A percentile compares a stretch with the other conserved stretches of the same genome.
Evolutionary conservation across 2,329 filamentous ascomycete genomes (phyloP).

Genomic region (Orbilia ellipsospora): DNA sequence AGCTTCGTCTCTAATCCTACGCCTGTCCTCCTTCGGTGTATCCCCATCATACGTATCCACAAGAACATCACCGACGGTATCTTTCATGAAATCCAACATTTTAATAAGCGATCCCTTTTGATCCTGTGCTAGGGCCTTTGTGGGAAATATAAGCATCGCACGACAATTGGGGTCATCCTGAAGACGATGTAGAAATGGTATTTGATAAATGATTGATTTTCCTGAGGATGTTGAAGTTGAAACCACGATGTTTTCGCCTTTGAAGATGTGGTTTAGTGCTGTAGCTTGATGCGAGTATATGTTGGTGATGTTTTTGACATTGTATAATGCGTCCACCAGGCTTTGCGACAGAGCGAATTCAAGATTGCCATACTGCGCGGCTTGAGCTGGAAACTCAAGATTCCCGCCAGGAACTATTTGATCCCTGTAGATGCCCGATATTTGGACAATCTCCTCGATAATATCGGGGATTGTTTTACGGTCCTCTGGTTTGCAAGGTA

Average conservation of each 20-base stretch:
- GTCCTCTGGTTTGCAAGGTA: slow-evolving; percentile 79
- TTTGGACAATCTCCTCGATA: slow-evolving; percentile 78
- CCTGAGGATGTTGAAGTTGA: slow-evolving; percentile 96
- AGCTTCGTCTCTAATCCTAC: slow-evolving; percentile 84
- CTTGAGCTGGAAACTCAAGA: slow-evolving; percentile 86
- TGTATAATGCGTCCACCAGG: slow-evolving; percentile 95
- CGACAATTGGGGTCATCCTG: slow-evolving; percentile 80
- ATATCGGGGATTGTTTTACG: slow-evolving; percentile 85
- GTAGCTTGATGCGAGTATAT: slow-evolving; percentile 93
- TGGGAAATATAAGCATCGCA: slow-evolving; percentile 98
- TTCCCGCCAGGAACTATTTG: slow-evolving; percentile 96
- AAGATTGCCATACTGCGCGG: slow-evolving; percentile 82
- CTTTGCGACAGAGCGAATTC: slow-evolving; percentile 88
- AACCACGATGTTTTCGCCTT: slow-evolving; percentile 87
- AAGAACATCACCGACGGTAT: slow-evolving; percentile 76
- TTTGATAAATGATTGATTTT: slow-evolving; percentile 97
- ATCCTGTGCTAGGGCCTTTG: slow-evolving; percentile 94
- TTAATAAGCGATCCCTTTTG: slow-evolving; percentile 89
- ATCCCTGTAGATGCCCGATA: slow-evolving; percentile 84
- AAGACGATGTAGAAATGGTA: slow-evolving; percentile 87
- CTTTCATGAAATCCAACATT: slow-evolving; percentile 78
- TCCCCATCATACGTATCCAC: slow-evolving; percentile 98
- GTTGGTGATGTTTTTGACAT: slow-evolving; percentile 83
- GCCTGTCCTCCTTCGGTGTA: slow-evolving; percentile 82
- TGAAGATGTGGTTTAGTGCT: slow-evolving; percentile 86